phyloP scores from a whole-genome alignment of 768 basidiomycete genomes.

The Phaeolepiota aurea region DNA sequence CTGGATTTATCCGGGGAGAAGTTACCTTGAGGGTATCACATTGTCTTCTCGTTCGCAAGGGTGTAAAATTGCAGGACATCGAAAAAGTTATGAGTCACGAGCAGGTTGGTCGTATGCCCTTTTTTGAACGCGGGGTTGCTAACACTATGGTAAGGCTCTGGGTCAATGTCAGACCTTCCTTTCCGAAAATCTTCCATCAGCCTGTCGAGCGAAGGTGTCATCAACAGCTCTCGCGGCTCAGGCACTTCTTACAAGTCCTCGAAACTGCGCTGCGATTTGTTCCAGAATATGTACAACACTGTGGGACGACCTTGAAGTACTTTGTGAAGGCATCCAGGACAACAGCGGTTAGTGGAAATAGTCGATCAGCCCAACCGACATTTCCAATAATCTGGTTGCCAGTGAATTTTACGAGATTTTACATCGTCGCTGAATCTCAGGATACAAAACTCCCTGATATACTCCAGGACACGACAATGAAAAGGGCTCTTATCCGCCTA shows the following conservation, averaged over 20 bases:
- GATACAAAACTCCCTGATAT: slow-evolving; percentile 14
- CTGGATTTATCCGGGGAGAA: slow-evolving; percentile 52
- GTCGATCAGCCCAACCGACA: not conserved
- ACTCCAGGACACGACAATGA: slow-evolving; percentile 2
- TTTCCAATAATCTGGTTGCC: slow-evolving; percentile 3
- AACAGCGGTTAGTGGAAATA: slow-evolving; percentile 28
- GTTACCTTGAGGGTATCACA: slow-evolving; percentile 56
- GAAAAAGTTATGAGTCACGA: slow-evolving; percentile 67
- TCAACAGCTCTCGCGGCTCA: slow-evolving; percentile 73
- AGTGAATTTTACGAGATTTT: slow-evolving; percentile 72
- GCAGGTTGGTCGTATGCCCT: slow-evolving; percentile 38
- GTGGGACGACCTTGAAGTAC: slow-evolving; percentile 53
- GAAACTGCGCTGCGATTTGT: slow-evolving; percentile 64
- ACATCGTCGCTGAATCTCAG: slow-evolving; percentile 36
- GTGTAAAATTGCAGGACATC: slow-evolving; percentile 47
- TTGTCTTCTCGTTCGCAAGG: slow-evolving; percentile 56
- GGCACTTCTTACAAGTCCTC: slow-evolving; percentile 29
- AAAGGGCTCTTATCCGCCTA: slow-evolving; percentile 25
- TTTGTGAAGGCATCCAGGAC: slow-evolving; percentile 60
- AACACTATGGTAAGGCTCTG: slow-evolving; percentile 43
- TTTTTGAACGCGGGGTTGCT: slow-evolving; percentile 1
- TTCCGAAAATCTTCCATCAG: slow-evolving; percentile 39
- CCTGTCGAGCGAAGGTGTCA: slow-evolving; percentile 42
- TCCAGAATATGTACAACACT: slow-evolving; percentile 54
- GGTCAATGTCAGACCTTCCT: slow-evolving; percentile 73